Evolutionary conservation across 148 eudicot genomes (phyloP).

Genomic region (Chenopodium album): DNA sequence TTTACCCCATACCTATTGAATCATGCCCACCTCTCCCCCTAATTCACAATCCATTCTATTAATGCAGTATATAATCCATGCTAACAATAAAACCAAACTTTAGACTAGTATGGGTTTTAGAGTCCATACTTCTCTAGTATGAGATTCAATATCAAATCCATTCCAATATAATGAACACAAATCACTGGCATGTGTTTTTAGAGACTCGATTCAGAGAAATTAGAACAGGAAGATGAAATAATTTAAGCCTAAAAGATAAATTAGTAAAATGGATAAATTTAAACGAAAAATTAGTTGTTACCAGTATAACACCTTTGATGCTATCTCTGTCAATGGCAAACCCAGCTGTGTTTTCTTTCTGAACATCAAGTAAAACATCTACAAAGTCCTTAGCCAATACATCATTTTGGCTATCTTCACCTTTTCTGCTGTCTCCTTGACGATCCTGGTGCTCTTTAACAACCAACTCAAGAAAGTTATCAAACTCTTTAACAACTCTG

Average conservation of each 20-base stretch:
- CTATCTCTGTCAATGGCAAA: conserved; percentile 34
- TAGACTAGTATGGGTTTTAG: no score
- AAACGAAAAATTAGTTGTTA: neutral
- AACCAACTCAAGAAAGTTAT: conserved; percentile 49
- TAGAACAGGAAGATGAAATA: neutral
- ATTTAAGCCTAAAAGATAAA: neutral
- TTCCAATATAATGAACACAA: no score
- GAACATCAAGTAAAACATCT: conserved; percentile 51
- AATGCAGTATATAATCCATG: no score
- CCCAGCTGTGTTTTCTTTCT: conserved; percentile 32
- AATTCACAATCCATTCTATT: no score
- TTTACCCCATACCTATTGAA: no score
- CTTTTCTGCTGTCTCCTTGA: neutral
- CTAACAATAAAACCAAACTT: no score
- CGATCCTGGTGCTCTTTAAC: conserved; percentile 29
- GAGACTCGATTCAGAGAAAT: neutral
- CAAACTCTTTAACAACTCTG: conserved; percentile 39
- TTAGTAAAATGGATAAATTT: neutral
- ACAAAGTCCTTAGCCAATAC: conserved; percentile 45
- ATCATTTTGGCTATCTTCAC: neutral
- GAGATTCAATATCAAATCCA: no score
- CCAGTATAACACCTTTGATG: conserved; percentile 51
- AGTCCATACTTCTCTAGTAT: no score
- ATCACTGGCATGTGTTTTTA: no score
- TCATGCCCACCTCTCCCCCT: no score